Evolutionary conservation across 495 filamentous ascomycete genomes (phyloP).

Genomic region (Hyaloscypha finlandica): DNA sequence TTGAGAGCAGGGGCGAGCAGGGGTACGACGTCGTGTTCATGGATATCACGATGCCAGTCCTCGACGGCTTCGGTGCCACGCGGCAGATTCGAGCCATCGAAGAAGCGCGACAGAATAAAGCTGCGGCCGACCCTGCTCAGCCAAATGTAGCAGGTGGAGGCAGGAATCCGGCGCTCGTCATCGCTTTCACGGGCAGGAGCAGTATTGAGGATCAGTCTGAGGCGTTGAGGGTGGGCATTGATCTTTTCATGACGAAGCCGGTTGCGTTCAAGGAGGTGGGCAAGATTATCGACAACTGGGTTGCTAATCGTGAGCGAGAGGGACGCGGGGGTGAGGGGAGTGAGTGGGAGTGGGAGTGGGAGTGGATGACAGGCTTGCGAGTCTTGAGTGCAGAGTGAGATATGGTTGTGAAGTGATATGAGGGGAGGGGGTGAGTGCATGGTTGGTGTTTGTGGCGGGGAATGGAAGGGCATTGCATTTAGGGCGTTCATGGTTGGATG

Average conservation of each 20-base stretch:
- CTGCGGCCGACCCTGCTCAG: not conserved
- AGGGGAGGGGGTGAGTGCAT: too few relatives aligned
- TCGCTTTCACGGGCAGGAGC: constrained; percentile 71
- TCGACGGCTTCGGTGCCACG: constrained; percentile 68
- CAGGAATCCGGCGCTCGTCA: constrained; percentile 40
- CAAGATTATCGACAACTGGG: constrained; percentile 34
- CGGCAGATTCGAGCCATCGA: constrained; percentile 63
- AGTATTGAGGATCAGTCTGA: constrained; percentile 64
- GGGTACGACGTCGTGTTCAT: constrained; percentile 36
- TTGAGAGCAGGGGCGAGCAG: constrained; percentile 7
- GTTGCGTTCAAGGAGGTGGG: constrained; percentile 42
- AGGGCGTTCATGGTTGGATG: too few relatives aligned
- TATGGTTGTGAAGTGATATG: too few relatives aligned
- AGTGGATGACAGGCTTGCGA: too few relatives aligned
- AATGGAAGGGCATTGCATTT: too few relatives aligned
- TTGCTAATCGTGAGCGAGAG: constrained; percentile 28
- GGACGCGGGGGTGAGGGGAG: not conserved
- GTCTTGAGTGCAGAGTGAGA: too few relatives aligned
- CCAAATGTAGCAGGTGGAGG: not conserved
- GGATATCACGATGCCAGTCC: constrained; percentile 72
- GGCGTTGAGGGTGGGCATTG: constrained; percentile 66
- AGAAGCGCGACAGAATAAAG: constrained; percentile 20
- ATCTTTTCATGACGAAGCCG: constrained; percentile 75
- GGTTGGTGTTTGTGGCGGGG: too few relatives aligned
- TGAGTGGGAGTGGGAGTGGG: not conserved